Base-by-base conservation (phyloP, 257 asterid species). In the Solanum arcanum region DNA sequence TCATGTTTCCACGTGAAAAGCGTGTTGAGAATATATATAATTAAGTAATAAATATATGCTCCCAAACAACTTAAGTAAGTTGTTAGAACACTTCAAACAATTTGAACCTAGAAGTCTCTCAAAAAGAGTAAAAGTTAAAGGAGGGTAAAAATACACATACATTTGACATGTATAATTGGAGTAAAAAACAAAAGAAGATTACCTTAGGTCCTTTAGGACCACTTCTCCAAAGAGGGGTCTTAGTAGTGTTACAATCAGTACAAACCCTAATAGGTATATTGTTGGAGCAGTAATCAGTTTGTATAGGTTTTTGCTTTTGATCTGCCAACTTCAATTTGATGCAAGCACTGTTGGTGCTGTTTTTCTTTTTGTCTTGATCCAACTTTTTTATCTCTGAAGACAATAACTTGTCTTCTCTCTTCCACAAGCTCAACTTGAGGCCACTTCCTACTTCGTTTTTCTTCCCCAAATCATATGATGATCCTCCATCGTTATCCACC, bases 161-260 rank as follows among this genome's bases (percentile, higher is more conserved):
- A 74, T 31, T 5, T 8, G 60, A 44, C 56, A n/a, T 15, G 9
- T 29, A 77, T 33, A 72, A 69, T 27, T 62, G 69, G 69, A 62
- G 69, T 23, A 60, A 37, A 7, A 10, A 35, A 18, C 13, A 60
- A 70, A 2, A 47, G 11, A 33, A 86, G 93, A 83, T 56, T 83
- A 83, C 99, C 99, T 97, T 97, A 52, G 99, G 99, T 86, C 98
- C 99, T 89, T 94, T 93, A 41, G 99, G 99, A 76, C 99, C 99
- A 91, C 99, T 94, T 91, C 99, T 94, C 99, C 99, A 97, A 31
- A 97, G 98, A 91, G 99, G 99, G 68, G 99, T 97, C 90, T 94
- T 97, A 66, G 99, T 95, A 9, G 99, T 97, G 94, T 91, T 92
- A 90, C 99, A 97, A 90, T 97, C 97, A 33, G 97, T 76, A 86